These are phyloP conservation scores for Coniophora puteana DNA, from an alignment of 1,284 basidiomycete genomes.

Conservation along the genomic window DNA sequence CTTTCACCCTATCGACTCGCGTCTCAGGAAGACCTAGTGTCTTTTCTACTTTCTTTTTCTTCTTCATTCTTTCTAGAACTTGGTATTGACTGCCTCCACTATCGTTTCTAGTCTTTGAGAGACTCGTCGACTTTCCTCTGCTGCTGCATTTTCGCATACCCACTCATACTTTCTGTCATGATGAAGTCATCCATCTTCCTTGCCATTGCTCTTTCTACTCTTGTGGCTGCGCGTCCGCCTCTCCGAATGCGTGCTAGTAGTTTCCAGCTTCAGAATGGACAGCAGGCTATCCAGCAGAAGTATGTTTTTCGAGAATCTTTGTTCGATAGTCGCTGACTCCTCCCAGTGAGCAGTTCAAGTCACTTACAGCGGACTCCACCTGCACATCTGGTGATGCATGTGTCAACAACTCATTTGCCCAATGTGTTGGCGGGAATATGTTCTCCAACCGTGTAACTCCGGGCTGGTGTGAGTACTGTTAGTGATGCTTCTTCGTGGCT, in stretches of 20 bases:
- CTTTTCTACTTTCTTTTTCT: slow-evolving; percentile 4
- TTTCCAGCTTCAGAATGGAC: slow-evolving; percentile 45
- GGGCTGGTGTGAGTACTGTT: slow-evolving; percentile 37
- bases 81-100: slow-evolving; percentile 22
- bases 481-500: neutral
- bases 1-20: neutral
- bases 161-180: neutral
- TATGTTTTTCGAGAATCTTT: slow-evolving; percentile 21
- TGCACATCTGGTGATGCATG: slow-evolving; percentile 48
- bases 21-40: slow-evolving; percentile 9
- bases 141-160: neutral
- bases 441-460: slow-evolving; percentile 35
- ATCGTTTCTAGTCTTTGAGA: slow-evolving; percentile 5
- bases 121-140: slow-evolving; percentile 2
- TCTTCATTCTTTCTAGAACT: slow-evolving; percentile 4
- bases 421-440: slow-evolving; percentile 47
- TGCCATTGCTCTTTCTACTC: slow-evolving; percentile 34
- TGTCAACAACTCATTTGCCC: slow-evolving; percentile 41
- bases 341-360: slow-evolving; percentile 41
- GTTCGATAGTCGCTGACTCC: slow-evolving; percentile 9
- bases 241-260: slow-evolving; percentile 31
- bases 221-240: slow-evolving; percentile 35
- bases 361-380: slow-evolving; percentile 35
- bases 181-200: slow-evolving; percentile 29
- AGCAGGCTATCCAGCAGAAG: slow-evolving; percentile 53